Base-by-base conservation (phyloP, 805 yeast genomes). In the Pichia occidentalis region DNA sequence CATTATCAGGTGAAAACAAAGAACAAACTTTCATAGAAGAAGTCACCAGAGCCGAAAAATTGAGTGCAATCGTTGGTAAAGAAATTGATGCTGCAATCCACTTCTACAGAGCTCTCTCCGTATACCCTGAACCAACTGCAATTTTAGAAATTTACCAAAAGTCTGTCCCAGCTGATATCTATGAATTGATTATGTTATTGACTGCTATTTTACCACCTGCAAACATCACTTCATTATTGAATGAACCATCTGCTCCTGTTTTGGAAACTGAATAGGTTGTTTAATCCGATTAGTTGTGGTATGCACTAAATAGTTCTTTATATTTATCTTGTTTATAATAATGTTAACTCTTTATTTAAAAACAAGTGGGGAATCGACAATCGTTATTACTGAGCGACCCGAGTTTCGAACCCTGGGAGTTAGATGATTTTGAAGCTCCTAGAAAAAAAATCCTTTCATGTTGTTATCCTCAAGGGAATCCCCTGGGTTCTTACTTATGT, bases 51-150 rank as follows among this genome's bases (percentile, higher is more conserved):
- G 97, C 95, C 59, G 97, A 90, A 63, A 83, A 80, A 60, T 68
- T 84, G 50, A 75, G 85, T 46, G 67, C 73, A 47, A 56, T 65
- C 24, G 78, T 82, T 45, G 81, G 79, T 47, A 71, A 74, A 49
- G 85, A 83, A 60, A 63, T 82, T 47, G 85, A 81, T 43, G 80
- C 97, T 31, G 97, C 98, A 26, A 69, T 88, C 50, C 74, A 80
- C 49, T 92, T 87, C 73, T 92, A 92, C 75, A 84, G 85, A 63
- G 97, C 97, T 11, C 71, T 92, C 57, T 75, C 85, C 29, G 88
- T 87, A 35, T 90, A 88, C 63, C 97, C 98, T 45, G 81, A 83
- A 61, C 99, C 98, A 43, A 80, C 94, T 40, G 96, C 86, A 54
- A 76, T 92, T 52, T 71, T 92, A 58, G 82, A 81, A 36, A 79